Conservation (phyloP, 2,329 filamentous ascomycete genomes). For the Aspergillus udagawae region DNA sequence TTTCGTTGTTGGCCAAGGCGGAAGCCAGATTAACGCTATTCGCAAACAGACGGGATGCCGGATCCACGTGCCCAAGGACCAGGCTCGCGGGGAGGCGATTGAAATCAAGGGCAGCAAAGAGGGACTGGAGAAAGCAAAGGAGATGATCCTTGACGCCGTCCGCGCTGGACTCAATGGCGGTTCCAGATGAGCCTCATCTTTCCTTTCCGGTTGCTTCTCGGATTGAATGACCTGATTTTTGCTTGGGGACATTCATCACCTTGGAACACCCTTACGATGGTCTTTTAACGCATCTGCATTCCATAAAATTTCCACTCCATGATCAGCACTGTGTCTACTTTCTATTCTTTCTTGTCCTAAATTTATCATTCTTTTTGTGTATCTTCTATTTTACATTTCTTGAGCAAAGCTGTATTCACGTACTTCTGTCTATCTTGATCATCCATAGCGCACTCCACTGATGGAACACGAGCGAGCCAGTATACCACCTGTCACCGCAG, state of each 20-base stretch:
- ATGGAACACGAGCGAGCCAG: background rate
- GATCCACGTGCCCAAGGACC: constrained; percentile 86
- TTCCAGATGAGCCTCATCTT: constrained; percentile 11
- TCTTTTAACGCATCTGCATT: background rate
- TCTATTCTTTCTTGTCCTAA: background rate
- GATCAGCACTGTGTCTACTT: background rate
- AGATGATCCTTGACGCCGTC: constrained; percentile 83
- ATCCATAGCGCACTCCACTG: background rate
- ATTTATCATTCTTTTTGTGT: background rate
- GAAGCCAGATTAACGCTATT: constrained; percentile 88
- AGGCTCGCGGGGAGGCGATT: constrained; percentile 73
- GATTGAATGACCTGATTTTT: background rate
- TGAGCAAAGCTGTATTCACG: background rate
- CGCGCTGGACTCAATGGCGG: constrained; percentile 37
- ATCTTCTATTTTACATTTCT: background rate
- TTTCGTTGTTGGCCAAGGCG: constrained; percentile 82
- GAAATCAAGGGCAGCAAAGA: constrained; percentile 78
- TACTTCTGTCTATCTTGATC: background rate
- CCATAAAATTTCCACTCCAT: background rate
- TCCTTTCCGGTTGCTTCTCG: constrained; percentile 1
- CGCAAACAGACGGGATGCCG: constrained; percentile 88
- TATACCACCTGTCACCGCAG: background rate
- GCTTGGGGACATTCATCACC: background rate
- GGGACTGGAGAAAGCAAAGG: constrained; percentile 80
- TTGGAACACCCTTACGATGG: background rate